Evolutionary conservation across 2,329 filamentous ascomycete genomes (phyloP), one percentile per base, ranked within the genome.

Genomic region (Aureobasidium sp.): DNA sequence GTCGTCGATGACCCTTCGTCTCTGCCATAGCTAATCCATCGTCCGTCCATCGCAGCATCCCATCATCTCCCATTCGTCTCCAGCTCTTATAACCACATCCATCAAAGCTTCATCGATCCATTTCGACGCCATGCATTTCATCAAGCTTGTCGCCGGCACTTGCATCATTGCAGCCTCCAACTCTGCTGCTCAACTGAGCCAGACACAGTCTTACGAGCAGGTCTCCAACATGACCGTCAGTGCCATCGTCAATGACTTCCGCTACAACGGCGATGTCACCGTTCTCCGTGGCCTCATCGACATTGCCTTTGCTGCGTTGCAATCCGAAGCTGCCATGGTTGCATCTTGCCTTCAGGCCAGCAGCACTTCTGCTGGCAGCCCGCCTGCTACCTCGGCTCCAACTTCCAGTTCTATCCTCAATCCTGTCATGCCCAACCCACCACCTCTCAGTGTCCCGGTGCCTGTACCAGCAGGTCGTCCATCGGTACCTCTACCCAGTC

Each of bases 181-280:
- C n/a, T 37, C 45, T 34, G 39, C 31, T 27, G 55, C 55, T 48
- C 55, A 58, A 48, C 14, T 17, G 17, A 48, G 31, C 20, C 55
- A 59, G 44, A 42, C 45, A 14, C 57, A 60, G 57, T 41, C 57
- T 34, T 60, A 60, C 36, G 57, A 60, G 31, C 57, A 60, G 27
- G 41, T 51, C 41, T 44, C 57, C 36, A 60, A 42, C 45, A 51
- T 45, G 44, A 60, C 57, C 8, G 57, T 60, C 45, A 60, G 27
- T 29, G 41, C 57, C 57, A 49, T 60, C 22, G 57, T 60, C 57
- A 60, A 60, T n/a, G 57, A 60, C 57, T 60, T 60, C 45, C 44
- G 57, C 11, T 44, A 45, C 57, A 60, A 60, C 12, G 57, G 57
- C 45, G 57, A 60, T 51, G 44, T 60, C 44, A 41, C 57, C 7